Evolutionary conservation across 371 early-diverging fungal genomes (phyloP).

Genomic region (Lichtheimia corymbifera): DNA sequence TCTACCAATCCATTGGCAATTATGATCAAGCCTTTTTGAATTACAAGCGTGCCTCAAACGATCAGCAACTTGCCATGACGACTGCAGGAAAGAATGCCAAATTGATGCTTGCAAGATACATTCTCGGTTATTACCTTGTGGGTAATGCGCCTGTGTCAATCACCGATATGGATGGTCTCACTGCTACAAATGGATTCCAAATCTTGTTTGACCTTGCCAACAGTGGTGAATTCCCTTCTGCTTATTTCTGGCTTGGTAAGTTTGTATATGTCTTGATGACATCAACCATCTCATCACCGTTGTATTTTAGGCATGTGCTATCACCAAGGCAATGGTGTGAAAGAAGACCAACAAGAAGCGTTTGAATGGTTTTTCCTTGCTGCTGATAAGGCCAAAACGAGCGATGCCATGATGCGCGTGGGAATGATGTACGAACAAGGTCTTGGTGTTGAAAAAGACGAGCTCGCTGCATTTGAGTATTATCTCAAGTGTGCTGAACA

Average conservation of each 20-base stretch:
- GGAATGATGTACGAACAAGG: constrained; percentile 33
- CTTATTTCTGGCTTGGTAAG: constrained; percentile 31
- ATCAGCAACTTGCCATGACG: constrained; percentile 10
- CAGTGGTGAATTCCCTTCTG: constrained; percentile 16
- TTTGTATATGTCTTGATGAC: neutral
- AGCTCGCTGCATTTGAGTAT: constrained; percentile 39
- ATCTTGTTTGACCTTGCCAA: constrained; percentile 13
- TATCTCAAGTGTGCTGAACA: constrained; percentile 40
- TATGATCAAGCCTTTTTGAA: constrained; percentile 25
- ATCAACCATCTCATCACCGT: neutral
- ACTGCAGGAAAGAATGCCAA: constrained; percentile 15
- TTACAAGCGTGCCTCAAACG: constrained; percentile 19
- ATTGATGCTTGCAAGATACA: constrained; percentile 25
- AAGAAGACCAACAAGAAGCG: constrained; percentile 32
- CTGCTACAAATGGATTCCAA: constrained; percentile 18
- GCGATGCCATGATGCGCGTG: constrained; percentile 41
- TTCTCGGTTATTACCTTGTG: constrained; percentile 15
- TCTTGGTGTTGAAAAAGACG: constrained; percentile 3
- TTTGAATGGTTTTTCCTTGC: constrained; percentile 36
- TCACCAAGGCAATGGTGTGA: constrained; percentile 14
- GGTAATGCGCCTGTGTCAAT: neutral
- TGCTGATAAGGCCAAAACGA: constrained; percentile 39
- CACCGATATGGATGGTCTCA: constrained; percentile 5
- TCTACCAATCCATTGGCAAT: constrained; percentile 18
- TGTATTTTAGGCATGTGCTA: constrained; percentile 19